These are phyloP conservation scores for Pulveroboletus sp. DNA, from an alignment of 768 basidiomycete species.

Conservation along the genomic window DNA sequence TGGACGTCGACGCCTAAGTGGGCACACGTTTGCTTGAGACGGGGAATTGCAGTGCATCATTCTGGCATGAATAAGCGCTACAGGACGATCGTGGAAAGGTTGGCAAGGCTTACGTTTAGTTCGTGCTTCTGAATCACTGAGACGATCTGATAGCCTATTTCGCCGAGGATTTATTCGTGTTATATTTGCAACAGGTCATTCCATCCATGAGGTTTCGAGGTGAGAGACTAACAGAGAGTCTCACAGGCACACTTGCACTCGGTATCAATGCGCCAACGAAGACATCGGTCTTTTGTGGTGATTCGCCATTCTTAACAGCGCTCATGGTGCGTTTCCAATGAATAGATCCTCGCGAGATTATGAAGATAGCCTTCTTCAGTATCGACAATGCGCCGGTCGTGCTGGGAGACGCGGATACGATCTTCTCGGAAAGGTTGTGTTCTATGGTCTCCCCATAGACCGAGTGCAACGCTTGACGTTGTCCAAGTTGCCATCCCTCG, in stretches of 20 bases:
- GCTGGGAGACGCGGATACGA: conserved; percentile 72
- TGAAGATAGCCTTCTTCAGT: conserved; percentile 34
- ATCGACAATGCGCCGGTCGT: conserved; percentile 69
- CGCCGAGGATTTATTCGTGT: conserved; percentile 59
- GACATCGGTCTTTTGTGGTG: conserved; percentile 59
- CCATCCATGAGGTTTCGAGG: background rate
- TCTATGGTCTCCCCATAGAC: conserved; percentile 63
- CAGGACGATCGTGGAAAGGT: conserved; percentile 55
- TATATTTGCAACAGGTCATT: conserved; percentile 58
- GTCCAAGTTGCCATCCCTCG: conserved; percentile 57
- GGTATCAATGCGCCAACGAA: conserved; percentile 74
- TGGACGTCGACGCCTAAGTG: conserved; percentile 37
- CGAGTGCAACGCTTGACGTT: conserved; percentile 59
- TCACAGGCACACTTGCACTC: conserved; percentile 59
- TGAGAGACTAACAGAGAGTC: background rate
- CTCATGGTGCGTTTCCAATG: conserved; percentile 43
- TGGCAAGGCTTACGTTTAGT: background rate
- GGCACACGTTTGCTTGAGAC: conserved; percentile 43
- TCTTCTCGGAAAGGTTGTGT: conserved; percentile 64
- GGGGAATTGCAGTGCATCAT: conserved; percentile 70
- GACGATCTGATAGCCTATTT: conserved; percentile 36
- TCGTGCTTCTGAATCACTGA: background rate
- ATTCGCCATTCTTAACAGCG: conserved; percentile 56
- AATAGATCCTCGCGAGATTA: background rate
- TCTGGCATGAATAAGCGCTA: conserved; percentile 64